A percentile compares a stretch with the other conserved stretches of the same genome.
These are phyloP conservation scores for Hypoxylon sp. DNA, from an alignment of 2,329 filamentous ascomycete species.

Conservation along the genomic window DNA sequence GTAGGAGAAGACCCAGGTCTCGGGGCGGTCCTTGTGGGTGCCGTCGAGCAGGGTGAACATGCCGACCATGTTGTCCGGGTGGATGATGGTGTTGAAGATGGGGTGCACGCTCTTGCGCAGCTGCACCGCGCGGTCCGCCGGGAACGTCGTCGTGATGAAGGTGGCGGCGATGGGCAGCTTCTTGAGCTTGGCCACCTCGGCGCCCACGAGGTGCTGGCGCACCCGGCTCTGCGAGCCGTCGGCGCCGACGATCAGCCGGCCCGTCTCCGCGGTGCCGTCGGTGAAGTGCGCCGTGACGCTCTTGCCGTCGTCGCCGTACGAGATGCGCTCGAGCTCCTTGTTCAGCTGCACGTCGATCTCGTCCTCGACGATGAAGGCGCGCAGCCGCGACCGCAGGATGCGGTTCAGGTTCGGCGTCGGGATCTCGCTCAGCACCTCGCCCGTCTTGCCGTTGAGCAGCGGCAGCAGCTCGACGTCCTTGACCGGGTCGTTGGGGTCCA, in stretches of 20 bases:
- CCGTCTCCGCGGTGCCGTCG: constrained; percentile 42
- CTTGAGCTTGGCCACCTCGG: constrained; percentile 44
- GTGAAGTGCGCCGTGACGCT: constrained; percentile 45
- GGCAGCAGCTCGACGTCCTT: constrained; percentile 8
- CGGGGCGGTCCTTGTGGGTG: constrained; percentile 47
- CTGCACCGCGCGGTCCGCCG: constrained; percentile 52
- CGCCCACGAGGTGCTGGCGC: constrained; percentile 43
- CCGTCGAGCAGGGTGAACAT: constrained; percentile 56
- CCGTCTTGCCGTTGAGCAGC: constrained; percentile 37
- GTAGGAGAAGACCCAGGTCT: constrained; percentile 55
- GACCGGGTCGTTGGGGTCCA: constrained; percentile 32
- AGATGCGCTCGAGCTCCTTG: constrained; percentile 49
- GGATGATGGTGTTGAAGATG: constrained; percentile 51
- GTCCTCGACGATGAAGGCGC: constrained; percentile 46
- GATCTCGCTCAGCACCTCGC: constrained; percentile 25
- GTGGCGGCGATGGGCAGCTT: constrained; percentile 54
- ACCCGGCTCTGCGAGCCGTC: constrained; percentile 46
- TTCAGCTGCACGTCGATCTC: constrained; percentile 48
- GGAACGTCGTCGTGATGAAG: constrained; percentile 53
- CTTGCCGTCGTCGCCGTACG: constrained; percentile 41
- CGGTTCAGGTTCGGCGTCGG: constrained; percentile 33
- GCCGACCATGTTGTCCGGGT: constrained; percentile 54
- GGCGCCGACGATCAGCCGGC: constrained; percentile 45
- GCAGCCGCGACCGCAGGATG: constrained; percentile 47
- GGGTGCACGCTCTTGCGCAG: constrained; percentile 54